A percentile compares a stretch with the other conserved stretches of the same genome.
Conservation (phyloP, 2,329 filamentous ascomycete species). For the Aspergillus unguis region DNA sequence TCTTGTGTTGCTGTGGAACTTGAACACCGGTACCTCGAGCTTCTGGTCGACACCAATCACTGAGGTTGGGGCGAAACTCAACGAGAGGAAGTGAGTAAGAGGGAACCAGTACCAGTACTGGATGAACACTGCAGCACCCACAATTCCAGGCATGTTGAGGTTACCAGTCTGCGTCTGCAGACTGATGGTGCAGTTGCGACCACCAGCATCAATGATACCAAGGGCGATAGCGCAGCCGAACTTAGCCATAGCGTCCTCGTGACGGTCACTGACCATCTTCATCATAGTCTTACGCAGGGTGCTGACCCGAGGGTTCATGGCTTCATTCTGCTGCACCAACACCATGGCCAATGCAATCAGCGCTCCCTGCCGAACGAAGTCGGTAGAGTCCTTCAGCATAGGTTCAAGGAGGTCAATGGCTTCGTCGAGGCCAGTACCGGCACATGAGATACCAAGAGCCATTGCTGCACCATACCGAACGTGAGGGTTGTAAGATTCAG, state of each 20-base stretch:
- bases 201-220: conserved; percentile 96
- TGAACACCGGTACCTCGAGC: conserved; percentile 88
- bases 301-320: conserved; percentile 94
- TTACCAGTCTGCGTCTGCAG: conserved; percentile 97
- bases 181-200: conserved; percentile 96
- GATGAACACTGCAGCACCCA: conserved; percentile 96
- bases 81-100: conserved; percentile 91
- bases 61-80: conserved; percentile 94
- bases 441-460: conserved; percentile 96
- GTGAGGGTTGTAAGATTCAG: conserved; percentile 98
- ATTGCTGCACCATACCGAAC: conserved; percentile 97
- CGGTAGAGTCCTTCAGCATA: conserved; percentile 98
- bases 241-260: conserved; percentile 99
- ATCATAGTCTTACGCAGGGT: conserved; percentile 87
- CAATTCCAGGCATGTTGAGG: conserved; percentile 96
- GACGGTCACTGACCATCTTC: conserved; percentile 90
- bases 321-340: conserved; percentile 98
- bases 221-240: conserved; percentile 92
- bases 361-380: conserved; percentile 96
- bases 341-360: conserved; percentile 96
- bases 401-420: conserved; percentile 95
- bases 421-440: conserved; percentile 91
- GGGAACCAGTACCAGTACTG: conserved; percentile 99
- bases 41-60: conserved; percentile 94
- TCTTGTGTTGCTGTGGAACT: conserved; percentile 90